Percentiles rank a stretch among this genome's conserved stretches.
These are phyloP conservation scores for Schizosaccharomyces cryophilus DNA, from an alignment of 805 yeast species.

Conservation along the genomic window DNA sequence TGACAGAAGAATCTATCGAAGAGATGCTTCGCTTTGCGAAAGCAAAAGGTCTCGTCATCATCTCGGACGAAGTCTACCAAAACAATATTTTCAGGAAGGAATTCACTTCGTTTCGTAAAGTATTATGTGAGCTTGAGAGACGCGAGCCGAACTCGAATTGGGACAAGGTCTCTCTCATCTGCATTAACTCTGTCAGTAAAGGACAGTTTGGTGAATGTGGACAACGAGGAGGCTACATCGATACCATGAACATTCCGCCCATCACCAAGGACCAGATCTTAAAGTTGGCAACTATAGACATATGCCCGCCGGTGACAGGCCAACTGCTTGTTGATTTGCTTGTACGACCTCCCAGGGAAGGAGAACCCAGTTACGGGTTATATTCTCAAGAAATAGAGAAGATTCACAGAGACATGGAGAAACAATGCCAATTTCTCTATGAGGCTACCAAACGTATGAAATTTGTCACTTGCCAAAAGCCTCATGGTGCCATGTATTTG, in stretches of 20 bases:
- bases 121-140: slow-evolving; percentile 37
- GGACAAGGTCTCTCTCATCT: slow-evolving; percentile 62
- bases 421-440: slow-evolving; percentile 40
- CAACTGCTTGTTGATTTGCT: slow-evolving; percentile 81
- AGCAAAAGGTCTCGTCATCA: slow-evolving; percentile 55
- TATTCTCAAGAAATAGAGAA: slow-evolving; percentile 37
- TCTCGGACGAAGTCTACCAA: slow-evolving; percentile 97
- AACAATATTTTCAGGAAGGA: slow-evolving; percentile 48
- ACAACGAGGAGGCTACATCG: slow-evolving; percentile 98
- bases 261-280: slow-evolving; percentile 47
- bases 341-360: slow-evolving; percentile 70
- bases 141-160: slow-evolving; percentile 22
- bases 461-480: slow-evolving; percentile 65
- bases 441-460: slow-evolving; percentile 53
- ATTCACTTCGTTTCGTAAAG: slow-evolving; percentile 65
- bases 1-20: slow-evolving; percentile 38
- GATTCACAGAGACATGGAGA: slow-evolving; percentile 36
- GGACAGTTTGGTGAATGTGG: slow-evolving; percentile 98
- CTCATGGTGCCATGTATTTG: slow-evolving; percentile 94
- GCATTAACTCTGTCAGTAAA: slow-evolving; percentile 90
- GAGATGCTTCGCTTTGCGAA: slow-evolving; percentile 62
- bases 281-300: slow-evolving; percentile 71
- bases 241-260: slow-evolving; percentile 51
- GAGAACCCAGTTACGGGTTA: slow-evolving; percentile 47
- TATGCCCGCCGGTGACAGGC: slow-evolving; percentile 88